Base-by-base conservation (phyloP, 305 asterid species). In the Rubia peregrina region DNA sequence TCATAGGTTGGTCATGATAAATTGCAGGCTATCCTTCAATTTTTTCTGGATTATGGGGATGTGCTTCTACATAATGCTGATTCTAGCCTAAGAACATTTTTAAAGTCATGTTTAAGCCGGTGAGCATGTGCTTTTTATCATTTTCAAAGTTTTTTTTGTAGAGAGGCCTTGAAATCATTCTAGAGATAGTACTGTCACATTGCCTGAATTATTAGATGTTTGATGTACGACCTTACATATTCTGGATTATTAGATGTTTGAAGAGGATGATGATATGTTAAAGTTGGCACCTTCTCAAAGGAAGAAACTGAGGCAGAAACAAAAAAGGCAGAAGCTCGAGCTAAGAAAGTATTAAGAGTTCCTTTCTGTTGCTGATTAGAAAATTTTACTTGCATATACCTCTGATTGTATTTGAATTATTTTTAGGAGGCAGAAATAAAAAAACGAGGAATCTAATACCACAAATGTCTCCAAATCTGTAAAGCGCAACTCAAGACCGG, bases 311-410 rank as follows among this genome's bases (percentile, higher is more conserved):
- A 87, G 86, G 84, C 98, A 95, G 81, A 95, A 87, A 76, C 95
- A 86, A 82, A 88, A 84, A 95, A 92, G 82, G 98, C 99, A 40
- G 98, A 90, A 81, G 98, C 97, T 62, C 92, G 95, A 73, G 98
- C 98, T 76, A 95, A 95, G 85, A 92, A 92, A 81, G 98, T 88
- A 85, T 77, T 46, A 12, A 21, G 55, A 21, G 70, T 71, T 72
- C 71, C 76, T 70, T 43, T 75, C 22, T 60, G 36, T 73, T 57
- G 80, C 69, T 71, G 73, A 57, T 62, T 48, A 55, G 30, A 66
- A 51, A 61, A 43, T 17, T 75, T 19, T 30, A 43, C 59, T 66
- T 46, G 24, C n/a, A 67, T 61, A 22, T 3, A 26, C 62, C 26
- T 61, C 68, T 69, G 30, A 69, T 63, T 60, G 36, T 59, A 48